Percentiles rank a stretch among this genome's conserved stretches.
Conservation (phyloP, 306 rosid genomes). For the Sicyos edulis region DNA sequence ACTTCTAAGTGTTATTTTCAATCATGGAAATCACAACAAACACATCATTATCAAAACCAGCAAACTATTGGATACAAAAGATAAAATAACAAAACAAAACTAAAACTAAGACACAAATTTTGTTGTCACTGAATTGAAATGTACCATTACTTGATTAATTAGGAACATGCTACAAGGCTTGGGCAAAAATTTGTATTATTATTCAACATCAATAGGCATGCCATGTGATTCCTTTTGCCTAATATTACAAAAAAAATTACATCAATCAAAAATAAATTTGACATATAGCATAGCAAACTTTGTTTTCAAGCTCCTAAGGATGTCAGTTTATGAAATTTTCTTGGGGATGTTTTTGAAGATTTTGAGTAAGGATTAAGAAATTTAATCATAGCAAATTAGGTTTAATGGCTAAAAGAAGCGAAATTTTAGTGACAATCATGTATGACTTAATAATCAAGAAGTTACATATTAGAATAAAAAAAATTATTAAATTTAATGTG, state of each 20-base stretch:
- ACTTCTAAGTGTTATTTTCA: slow-evolving; percentile 16
- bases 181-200: background rate
- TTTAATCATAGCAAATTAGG: background rate
- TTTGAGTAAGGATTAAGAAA: background rate
- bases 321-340: background rate
- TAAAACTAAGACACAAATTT: too few species aligned
- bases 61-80: background rate
- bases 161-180: background rate
- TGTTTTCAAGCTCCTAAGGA: background rate
- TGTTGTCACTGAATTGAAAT: background rate
- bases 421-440: too few species aligned
- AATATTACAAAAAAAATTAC: background rate
- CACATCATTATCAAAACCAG: slow-evolving; percentile 11
- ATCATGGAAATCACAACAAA: slow-evolving; percentile 1
- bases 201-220: slow-evolving; percentile 11
- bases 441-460: too few species aligned
- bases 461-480: too few species aligned
- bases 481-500: too few species aligned
- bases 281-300: background rate
- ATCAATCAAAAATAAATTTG: background rate
- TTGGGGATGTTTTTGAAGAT: background rate
- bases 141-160: background rate
- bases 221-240: slow-evolving; percentile 10
- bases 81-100: background rate
- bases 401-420: background rate